Percentiles rank a stretch among this genome's conserved stretches.
Conservation (phyloP, 148 eudicot genomes). For the Cornus suecica region DNA sequence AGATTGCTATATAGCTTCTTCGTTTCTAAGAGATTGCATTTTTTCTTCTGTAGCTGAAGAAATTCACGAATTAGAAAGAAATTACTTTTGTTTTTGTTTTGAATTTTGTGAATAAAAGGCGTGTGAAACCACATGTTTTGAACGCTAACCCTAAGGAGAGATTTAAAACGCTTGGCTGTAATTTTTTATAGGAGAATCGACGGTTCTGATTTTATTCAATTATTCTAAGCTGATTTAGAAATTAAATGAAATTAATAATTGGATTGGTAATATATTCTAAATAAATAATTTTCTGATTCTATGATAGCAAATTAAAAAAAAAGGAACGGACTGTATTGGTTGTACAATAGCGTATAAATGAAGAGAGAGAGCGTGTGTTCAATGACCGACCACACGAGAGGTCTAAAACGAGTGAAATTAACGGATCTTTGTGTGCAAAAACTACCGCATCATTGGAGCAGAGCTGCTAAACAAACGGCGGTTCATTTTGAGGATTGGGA, state of each 20-base stretch:
- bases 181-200: constrained; percentile 17
- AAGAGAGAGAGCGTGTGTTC: too few species aligned
- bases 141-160: constrained; percentile 39
- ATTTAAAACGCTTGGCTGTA: constrained; percentile 19
- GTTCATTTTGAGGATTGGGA: too few species aligned
- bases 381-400: too few species aligned
- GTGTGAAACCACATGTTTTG: constrained; percentile 34
- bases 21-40: not conserved
- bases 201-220: not conserved
- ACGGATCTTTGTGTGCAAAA: too few species aligned
- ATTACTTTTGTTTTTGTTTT: constrained; percentile 1
- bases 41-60: not conserved
- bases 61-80: not conserved
- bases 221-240: not conserved
- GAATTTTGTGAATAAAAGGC: constrained; percentile 8
- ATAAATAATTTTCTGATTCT: too few species aligned
- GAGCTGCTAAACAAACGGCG: too few species aligned
- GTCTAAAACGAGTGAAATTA: too few species aligned
- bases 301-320: not conserved
- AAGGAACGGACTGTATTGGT: too few species aligned
- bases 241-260: not conserved
- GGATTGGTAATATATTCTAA: not conserved
- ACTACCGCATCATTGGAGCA: too few species aligned
- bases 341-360: too few species aligned
- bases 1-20: constrained; percentile 16